phyloP scores from a whole-genome alignment of 179 eudicot genomes.

The Corrigiola litoralis region DNA sequence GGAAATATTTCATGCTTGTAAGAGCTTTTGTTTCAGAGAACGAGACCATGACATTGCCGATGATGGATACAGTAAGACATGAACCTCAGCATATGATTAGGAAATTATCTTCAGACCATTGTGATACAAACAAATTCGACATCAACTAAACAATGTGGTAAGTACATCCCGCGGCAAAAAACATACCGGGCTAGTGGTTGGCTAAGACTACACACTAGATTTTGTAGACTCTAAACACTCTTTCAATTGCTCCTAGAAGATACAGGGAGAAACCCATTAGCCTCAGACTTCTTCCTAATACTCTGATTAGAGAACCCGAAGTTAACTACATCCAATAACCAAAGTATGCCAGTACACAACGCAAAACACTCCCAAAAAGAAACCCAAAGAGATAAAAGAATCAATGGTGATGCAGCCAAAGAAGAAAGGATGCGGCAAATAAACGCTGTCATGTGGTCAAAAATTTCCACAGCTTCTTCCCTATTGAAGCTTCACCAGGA shows the following conservation, averaged over 20 bases:
- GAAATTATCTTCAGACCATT: slow-evolving; percentile 10
- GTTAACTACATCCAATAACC: slow-evolving; percentile 6
- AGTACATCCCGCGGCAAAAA: slow-evolving; percentile 6
- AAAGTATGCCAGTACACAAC: slow-evolving; percentile 19
- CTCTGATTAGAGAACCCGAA: slow-evolving; percentile 16
- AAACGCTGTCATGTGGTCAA: slow-evolving; percentile 48
- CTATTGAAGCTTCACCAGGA: slow-evolving; percentile 85
- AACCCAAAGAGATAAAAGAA: background rate
- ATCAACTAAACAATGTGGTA: slow-evolving; percentile 20
- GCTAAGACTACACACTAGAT: slow-evolving; percentile 4
- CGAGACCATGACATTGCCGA: background rate
- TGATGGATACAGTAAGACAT: no score
- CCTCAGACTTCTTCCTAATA: slow-evolving; percentile 21
- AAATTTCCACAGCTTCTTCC: slow-evolving; percentile 82
- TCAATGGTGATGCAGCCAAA: slow-evolving; percentile 4
- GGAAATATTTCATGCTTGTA: no score
- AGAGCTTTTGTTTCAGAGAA: background rate
- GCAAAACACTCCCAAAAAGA: slow-evolving; percentile 3
- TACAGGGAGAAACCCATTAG: slow-evolving; percentile 1
- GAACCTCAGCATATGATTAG: background rate
- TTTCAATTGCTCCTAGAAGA: slow-evolving; percentile 2
- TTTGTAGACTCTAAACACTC: slow-evolving; percentile 16
- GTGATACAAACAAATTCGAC: slow-evolving; percentile 23
- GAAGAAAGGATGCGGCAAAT: background rate
- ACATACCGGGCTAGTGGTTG: slow-evolving; percentile 3